phyloP scores from a whole-genome alignment of 2,329 filamentous ascomycete species.

The Phoma sp. region DNA sequence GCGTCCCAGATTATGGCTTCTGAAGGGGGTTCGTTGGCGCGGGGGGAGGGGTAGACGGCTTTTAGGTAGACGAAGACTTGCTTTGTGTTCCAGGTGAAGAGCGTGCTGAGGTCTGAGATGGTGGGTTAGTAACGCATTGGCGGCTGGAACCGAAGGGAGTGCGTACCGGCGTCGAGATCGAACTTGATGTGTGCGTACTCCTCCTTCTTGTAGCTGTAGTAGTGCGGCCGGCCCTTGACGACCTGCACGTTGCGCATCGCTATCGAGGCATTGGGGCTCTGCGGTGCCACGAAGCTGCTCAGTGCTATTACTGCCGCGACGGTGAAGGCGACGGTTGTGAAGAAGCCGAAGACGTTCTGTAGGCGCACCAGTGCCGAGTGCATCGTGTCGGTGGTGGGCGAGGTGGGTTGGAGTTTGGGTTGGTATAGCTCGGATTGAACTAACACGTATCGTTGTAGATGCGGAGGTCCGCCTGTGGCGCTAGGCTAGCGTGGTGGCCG shows the following conservation, averaged over 20 bases:
- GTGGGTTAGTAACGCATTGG: not conserved
- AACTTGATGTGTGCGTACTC: slow-evolving; percentile 96
- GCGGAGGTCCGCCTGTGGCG: slow-evolving; percentile 31
- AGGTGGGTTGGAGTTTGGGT: slow-evolving; percentile 1
- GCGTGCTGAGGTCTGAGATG: slow-evolving; percentile 74
- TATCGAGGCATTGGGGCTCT: slow-evolving; percentile 70
- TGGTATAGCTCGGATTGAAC: not conserved
- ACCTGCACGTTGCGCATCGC: slow-evolving; percentile 81
- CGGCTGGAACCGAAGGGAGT: not conserved
- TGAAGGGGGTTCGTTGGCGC: slow-evolving; percentile 50
- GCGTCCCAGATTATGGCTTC: slow-evolving; percentile 93
- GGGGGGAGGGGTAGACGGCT: slow-evolving; percentile 68
- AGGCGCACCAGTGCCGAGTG: slow-evolving; percentile 83
- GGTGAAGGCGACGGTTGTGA: slow-evolving; percentile 89
- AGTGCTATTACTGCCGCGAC: slow-evolving; percentile 81
- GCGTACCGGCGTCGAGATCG: slow-evolving; percentile 77
- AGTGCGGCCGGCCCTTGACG: slow-evolving; percentile 90
- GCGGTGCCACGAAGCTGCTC: slow-evolving; percentile 74
- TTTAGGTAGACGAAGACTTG: slow-evolving; percentile 97
- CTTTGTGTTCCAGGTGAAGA: slow-evolving; percentile 99
- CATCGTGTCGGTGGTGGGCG: slow-evolving; percentile 62
- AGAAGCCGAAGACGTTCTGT: slow-evolving; percentile 97
- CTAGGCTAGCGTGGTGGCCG: not conserved
- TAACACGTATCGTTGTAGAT: slow-evolving; percentile 45
- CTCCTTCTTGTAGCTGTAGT: slow-evolving; percentile 90